Base-by-base conservation (phyloP, 441 rosid species). In the Theobroma grandiflorum region DNA sequence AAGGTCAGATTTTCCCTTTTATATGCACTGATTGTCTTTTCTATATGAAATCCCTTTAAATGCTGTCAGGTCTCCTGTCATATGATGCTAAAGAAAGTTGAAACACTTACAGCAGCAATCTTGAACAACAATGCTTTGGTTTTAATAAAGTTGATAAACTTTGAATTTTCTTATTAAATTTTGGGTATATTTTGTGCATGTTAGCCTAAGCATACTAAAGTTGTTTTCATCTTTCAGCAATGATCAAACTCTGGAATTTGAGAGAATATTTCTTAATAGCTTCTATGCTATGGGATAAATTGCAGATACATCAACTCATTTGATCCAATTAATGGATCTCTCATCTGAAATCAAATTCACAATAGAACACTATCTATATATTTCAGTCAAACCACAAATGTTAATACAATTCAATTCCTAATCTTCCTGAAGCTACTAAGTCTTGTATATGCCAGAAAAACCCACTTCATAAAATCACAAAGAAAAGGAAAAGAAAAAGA, bases 21-120 rank as follows among this genome's bases (percentile, higher is more conserved):
- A 7, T 43, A n/a, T 49, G 15, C 66, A 77, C 18, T 14, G 47
- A 18, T 43, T 33, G 6, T 3, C 4, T 14, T 45, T 4, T 31
- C 5, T 62, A 6, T 11, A 63, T 14, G n/a, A 31, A 16, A 38
- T 22, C 72, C 20, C 4, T 69, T 61, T 80, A 57, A 43, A 74
- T 45, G 69, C 18, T 10, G 75, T 66, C 71, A 66, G 78, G 78
- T 80, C 50, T 42, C 70, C 62, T 80, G 69, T 72, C 72, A 31
- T 65, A 0, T 47, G 49, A 53, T 45, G 22, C 35, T 33, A 20
- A 26, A 15, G 47, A 15, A n/a, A 74, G 65, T 63, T 59, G 69
- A 80, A 65, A 80, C 52, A 53, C 58, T 65, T 52, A 37, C 71
- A 50, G 72, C 65, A 45, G 57, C 72, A 76, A 22, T 61, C 75